Percentiles rank a stretch among this genome's conserved stretches.
Conservation (phyloP, 176 grass and related monocot genomes). For the Triticum timopheevii region DNA sequence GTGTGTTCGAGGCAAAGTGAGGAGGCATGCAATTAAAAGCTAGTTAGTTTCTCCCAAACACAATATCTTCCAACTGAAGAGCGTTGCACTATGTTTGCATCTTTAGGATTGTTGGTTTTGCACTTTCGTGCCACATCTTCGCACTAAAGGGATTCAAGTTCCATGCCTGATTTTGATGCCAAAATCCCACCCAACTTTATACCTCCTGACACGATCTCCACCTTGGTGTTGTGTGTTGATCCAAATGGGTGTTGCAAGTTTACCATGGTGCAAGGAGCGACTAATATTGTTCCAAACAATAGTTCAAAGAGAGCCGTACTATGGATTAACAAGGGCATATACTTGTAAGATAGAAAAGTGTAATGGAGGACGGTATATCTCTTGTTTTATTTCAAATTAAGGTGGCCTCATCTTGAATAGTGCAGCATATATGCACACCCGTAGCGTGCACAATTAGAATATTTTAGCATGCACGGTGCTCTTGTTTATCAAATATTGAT, state of each 20-base stretch:
- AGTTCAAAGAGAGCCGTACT: background rate
- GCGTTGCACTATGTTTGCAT: background rate
- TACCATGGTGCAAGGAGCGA: background rate
- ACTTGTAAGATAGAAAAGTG: background rate
- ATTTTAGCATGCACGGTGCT: too few relatives aligned
- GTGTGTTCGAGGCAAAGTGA: too few relatives aligned
- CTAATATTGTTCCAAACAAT: background rate
- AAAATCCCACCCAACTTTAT: background rate
- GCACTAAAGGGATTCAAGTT: background rate
- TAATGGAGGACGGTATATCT: too few relatives aligned
- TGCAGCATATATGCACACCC: too few relatives aligned
- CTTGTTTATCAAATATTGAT: too few relatives aligned
- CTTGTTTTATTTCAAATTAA: too few relatives aligned
- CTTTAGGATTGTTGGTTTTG: background rate
- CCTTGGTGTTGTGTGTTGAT: background rate
- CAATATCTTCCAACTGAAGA: background rate
- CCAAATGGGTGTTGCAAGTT: background rate
- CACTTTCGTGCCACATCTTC: background rate
- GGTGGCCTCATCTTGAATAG: too few relatives aligned
- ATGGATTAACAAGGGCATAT: background rate
- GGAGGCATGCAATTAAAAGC: too few relatives aligned
- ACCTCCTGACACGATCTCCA: background rate
- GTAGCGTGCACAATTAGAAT: too few relatives aligned
- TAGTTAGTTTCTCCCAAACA: too few relatives aligned
- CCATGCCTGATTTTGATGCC: background rate